These are phyloP conservation scores for Bocquillonia castaneifolia DNA, from an alignment of 441 rosid species.

Conservation along the genomic window DNA sequence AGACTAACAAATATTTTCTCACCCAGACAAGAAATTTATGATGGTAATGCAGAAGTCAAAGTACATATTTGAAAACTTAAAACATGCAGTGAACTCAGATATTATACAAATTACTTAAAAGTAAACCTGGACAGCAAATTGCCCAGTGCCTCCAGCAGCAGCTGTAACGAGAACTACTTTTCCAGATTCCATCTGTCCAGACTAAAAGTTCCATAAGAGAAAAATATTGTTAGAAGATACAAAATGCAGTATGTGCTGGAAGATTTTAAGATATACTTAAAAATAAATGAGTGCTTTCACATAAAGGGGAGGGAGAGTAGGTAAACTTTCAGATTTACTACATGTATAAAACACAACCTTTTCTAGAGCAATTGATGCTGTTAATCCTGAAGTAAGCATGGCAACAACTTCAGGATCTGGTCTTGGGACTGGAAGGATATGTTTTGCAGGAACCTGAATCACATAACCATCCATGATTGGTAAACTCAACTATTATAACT, in stretches of 20 bases:
- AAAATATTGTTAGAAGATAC: constrained; percentile 20
- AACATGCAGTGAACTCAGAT: constrained; percentile 4
- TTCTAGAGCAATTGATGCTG: constrained; percentile 92
- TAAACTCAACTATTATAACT: constrained; percentile 9
- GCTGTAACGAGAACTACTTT: constrained; percentile 90
- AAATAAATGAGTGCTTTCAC: background rate
- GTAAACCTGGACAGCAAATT: constrained; percentile 92
- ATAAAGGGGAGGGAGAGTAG: background rate
- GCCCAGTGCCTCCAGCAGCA: constrained; percentile 99
- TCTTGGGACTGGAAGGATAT: constrained; percentile 79
- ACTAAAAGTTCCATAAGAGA: constrained; percentile 38
- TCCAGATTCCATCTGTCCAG: constrained; percentile 82
- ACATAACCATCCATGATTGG: constrained; percentile 10
- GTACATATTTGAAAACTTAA: background rate
- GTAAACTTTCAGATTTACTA: background rate
- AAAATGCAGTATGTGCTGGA: constrained; percentile 4
- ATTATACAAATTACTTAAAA: constrained; percentile 14
- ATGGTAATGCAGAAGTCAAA: background rate
- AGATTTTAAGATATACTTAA: background rate
- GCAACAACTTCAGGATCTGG: constrained; percentile 98
- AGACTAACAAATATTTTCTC: background rate
- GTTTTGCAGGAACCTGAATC: constrained; percentile 68
- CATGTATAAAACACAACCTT: constrained; percentile 45
- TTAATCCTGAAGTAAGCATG: constrained; percentile 96
- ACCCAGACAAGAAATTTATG: background rate